A percentile compares a stretch with the other conserved stretches of the same genome.
Conservation (phyloP, 192 early-diverging fungal genomes). For the Oehlia diaphana region DNA sequence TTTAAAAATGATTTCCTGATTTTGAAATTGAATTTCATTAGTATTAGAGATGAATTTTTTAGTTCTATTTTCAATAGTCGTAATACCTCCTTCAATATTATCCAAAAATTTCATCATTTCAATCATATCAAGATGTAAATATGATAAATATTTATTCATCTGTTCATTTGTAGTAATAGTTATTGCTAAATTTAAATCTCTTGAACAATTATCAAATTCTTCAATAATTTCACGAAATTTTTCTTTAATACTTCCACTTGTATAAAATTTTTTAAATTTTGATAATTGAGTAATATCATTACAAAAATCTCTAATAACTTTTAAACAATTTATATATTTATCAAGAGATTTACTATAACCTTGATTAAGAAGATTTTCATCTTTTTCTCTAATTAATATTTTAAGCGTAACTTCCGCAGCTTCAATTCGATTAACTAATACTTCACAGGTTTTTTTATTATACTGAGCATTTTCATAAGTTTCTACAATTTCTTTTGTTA, state of each 20-base stretch:
- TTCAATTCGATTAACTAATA: not conserved
- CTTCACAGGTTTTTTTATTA: slow-evolving; percentile 22
- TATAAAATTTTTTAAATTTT: slow-evolving; percentile 12
- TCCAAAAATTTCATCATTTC: not conserved
- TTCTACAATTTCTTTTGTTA: not conserved
- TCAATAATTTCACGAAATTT: not conserved
- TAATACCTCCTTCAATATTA: not conserved
- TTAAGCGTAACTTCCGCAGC: slow-evolving; percentile 1
- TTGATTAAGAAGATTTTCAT: slow-evolving; percentile 4
- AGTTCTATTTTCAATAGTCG: not conserved
- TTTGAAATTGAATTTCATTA: not conserved
- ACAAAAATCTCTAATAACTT: slow-evolving; percentile 15
- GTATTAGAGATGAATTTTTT: not conserved
- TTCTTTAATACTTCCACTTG: not conserved
- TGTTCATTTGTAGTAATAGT: slow-evolving; percentile 22
- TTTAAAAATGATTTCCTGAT: not conserved
- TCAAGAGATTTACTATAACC: slow-evolving; percentile 7
- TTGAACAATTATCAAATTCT: slow-evolving; percentile 7
- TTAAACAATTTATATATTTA: not conserved
- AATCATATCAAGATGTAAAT: not conserved
- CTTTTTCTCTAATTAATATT: not conserved
- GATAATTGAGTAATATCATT: slow-evolving; percentile 12
- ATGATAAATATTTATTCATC: not conserved
- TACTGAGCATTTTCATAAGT: slow-evolving; percentile 24
- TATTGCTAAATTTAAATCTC: slow-evolving; percentile 4